Conservation (phyloP, 2,329 filamentous ascomycete species). For the Stemphylium lycopersici region DNA sequence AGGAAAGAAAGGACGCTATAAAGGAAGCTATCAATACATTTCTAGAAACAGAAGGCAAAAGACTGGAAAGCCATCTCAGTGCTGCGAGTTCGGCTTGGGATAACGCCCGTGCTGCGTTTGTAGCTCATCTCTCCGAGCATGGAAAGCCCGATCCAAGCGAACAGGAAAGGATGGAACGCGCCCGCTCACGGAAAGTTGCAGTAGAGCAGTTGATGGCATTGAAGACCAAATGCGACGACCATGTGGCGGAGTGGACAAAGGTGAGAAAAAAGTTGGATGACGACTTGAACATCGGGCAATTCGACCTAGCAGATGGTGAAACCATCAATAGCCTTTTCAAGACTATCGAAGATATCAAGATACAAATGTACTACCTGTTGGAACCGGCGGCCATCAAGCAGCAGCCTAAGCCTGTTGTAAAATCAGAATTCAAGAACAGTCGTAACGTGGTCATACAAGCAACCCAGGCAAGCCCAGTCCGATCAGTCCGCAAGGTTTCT, state of each 20-base stretch:
- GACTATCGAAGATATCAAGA: slow-evolving; percentile 34
- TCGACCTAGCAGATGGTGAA: slow-evolving; percentile 34
- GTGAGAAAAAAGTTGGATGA: slow-evolving; percentile 40
- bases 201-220: slow-evolving; percentile 34
- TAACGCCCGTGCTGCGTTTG: slow-evolving; percentile 31
- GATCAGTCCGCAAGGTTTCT: slow-evolving; percentile 15
- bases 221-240: slow-evolving; percentile 25
- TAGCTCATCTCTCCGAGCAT: slow-evolving; percentile 33
- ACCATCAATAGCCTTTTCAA: slow-evolving; percentile 34
- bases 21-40: slow-evolving; percentile 31
- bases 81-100: slow-evolving; percentile 34
- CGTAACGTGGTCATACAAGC: slow-evolving; percentile 37
- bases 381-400: slow-evolving; percentile 33
- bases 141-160: slow-evolving; percentile 29
- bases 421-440: slow-evolving; percentile 13
- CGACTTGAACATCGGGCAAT: slow-evolving; percentile 36
- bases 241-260: slow-evolving; percentile 24
- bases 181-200: slow-evolving; percentile 39
- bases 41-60: slow-evolving; percentile 29
- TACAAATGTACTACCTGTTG: slow-evolving; percentile 37
- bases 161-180: slow-evolving; percentile 29
- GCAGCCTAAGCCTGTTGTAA: slow-evolving; percentile 16
- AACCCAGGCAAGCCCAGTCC: slow-evolving; percentile 37
- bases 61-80: slow-evolving; percentile 33
- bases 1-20: slow-evolving; percentile 31